Percentiles rank a stretch among this genome's conserved stretches.
phyloP scores from a whole-genome alignment of 2,329 filamentous ascomycete genomes.

The Fusarium agapanthi region DNA sequence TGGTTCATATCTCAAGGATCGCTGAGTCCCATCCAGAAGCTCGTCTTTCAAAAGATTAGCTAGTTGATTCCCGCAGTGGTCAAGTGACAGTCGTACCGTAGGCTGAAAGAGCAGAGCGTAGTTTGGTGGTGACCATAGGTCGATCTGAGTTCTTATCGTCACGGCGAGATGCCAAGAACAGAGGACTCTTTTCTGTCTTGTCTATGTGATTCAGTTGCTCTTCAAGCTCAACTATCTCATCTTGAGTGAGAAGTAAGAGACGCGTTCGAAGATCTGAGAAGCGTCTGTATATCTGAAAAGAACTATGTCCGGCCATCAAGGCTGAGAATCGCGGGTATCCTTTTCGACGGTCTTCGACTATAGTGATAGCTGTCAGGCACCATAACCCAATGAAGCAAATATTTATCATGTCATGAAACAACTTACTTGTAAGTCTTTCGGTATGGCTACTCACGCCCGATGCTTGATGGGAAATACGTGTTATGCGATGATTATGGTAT shows the following conservation, averaged over 20 bases:
- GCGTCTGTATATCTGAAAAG: not conserved
- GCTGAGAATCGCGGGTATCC: not conserved
- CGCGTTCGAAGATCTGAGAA: not conserved
- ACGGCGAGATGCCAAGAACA: not conserved
- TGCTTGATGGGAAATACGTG: not conserved
- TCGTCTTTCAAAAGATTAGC: not conserved
- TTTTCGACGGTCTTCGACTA: not conserved
- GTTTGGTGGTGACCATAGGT: not conserved
- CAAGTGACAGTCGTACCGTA: not conserved
- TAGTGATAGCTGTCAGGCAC: not conserved
- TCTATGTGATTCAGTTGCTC: not conserved
- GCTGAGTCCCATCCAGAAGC: not conserved
- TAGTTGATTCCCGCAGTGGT: fast-evolving
- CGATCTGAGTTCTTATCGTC: not conserved
- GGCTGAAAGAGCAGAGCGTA: not conserved
- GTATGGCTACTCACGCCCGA: not conserved
- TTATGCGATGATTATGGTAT: not conserved
- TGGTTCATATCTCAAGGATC: not conserved
- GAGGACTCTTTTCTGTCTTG: not conserved
- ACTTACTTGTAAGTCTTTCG: not conserved
- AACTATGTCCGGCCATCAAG: not conserved
- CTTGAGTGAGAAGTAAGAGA: not conserved
- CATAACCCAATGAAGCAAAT: not conserved
- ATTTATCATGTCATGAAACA: fast-evolving
- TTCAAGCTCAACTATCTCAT: not conserved